phyloP scores from a whole-genome alignment of 768 basidiomycete genomes.

The Cyathus striatus region DNA sequence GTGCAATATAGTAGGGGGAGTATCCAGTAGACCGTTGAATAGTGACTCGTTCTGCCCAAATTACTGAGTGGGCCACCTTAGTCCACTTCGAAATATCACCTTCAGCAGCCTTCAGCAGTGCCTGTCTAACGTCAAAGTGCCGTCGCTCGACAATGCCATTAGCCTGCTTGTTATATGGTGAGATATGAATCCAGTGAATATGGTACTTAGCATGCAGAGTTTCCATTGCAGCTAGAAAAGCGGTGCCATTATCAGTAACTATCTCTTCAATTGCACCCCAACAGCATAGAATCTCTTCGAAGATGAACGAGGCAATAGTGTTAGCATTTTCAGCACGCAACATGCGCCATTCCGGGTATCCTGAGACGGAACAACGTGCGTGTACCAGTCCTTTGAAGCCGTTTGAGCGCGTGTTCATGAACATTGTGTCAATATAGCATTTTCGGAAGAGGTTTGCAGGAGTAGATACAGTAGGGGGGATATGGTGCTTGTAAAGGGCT shows the following conservation, averaged over 20 bases:
- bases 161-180: slow-evolving; percentile 33
- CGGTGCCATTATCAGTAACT: slow-evolving; percentile 27
- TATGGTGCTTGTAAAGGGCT: slow-evolving; percentile 11
- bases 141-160: slow-evolving; percentile 31
- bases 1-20: slow-evolving; percentile 27
- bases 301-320: slow-evolving; percentile 16
- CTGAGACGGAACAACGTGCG: slow-evolving; percentile 14
- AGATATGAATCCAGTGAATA: slow-evolving; percentile 34
- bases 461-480: slow-evolving; percentile 19
- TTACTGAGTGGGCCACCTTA: slow-evolving; percentile 11
- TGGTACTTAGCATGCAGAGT: slow-evolving; percentile 15
- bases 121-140: slow-evolving; percentile 21
- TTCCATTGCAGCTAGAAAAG: slow-evolving; percentile 17
- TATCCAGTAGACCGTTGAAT: slow-evolving; percentile 21
- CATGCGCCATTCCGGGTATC: slow-evolving; percentile 14
- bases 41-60: slow-evolving; percentile 27
- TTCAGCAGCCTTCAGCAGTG: slow-evolving; percentile 8
- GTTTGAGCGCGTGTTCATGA: slow-evolving; percentile 12
- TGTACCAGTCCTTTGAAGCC: slow-evolving; percentile 18
- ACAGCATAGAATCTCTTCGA: slow-evolving; percentile 24
- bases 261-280: slow-evolving; percentile 31
- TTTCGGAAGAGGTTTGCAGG: slow-evolving; percentile 19
- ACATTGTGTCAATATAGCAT: slow-evolving; percentile 23
- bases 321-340: slow-evolving; percentile 14
- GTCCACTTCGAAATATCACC: slow-evolving; percentile 27